Percentiles rank a stretch among this genome's conserved stretches.
phyloP scores from a whole-genome alignment of 176 grass and related monocot species.

The Eleusine indica region DNA sequence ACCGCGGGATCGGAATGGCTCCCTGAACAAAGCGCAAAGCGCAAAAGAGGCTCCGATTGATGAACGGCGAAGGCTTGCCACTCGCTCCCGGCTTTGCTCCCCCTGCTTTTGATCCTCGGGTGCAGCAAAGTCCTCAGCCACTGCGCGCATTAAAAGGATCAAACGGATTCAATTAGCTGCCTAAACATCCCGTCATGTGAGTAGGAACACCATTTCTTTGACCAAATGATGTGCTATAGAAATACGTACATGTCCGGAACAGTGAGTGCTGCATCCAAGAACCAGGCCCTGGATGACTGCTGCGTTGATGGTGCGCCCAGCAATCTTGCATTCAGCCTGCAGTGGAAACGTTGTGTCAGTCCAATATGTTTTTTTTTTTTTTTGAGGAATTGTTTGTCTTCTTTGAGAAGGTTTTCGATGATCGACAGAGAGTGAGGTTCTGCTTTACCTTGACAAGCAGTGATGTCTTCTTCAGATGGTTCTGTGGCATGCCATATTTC shows the following conservation, averaged over 20 bases:
- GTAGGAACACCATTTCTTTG: slow-evolving; percentile 4
- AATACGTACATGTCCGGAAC: slow-evolving; percentile 63
- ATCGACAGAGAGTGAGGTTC: slow-evolving; percentile 1
- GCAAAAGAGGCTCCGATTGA: slow-evolving; percentile 78
- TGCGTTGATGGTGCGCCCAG: slow-evolving; percentile 70
- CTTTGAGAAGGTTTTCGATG: slow-evolving; percentile 16
- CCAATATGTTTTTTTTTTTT: background rate
- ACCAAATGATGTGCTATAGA: slow-evolving; percentile 37
- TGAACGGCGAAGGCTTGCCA: slow-evolving; percentile 74
- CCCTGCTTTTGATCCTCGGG: slow-evolving; percentile 69
- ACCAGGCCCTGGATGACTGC: slow-evolving; percentile 79
- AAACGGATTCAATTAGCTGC: background rate
- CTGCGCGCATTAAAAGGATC: slow-evolving; percentile 46
- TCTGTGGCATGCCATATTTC: slow-evolving; percentile 85
- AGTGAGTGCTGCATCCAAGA: slow-evolving; percentile 79
- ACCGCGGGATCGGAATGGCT: slow-evolving; percentile 96
- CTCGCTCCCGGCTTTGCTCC: slow-evolving; percentile 56
- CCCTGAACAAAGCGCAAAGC: slow-evolving; percentile 91
- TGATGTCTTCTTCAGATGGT: slow-evolving; percentile 77
- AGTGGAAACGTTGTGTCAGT: slow-evolving; percentile 33
- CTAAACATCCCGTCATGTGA: slow-evolving; percentile 28
- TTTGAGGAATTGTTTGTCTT: background rate
- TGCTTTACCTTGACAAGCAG: slow-evolving; percentile 87
- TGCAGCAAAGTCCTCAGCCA: slow-evolving; percentile 83
- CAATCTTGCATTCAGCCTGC: slow-evolving; percentile 79